These are phyloP conservation scores for Verticillium longisporum DNA, from an alignment of 2,329 filamentous ascomycete genomes.

Conservation along the genomic window DNA sequence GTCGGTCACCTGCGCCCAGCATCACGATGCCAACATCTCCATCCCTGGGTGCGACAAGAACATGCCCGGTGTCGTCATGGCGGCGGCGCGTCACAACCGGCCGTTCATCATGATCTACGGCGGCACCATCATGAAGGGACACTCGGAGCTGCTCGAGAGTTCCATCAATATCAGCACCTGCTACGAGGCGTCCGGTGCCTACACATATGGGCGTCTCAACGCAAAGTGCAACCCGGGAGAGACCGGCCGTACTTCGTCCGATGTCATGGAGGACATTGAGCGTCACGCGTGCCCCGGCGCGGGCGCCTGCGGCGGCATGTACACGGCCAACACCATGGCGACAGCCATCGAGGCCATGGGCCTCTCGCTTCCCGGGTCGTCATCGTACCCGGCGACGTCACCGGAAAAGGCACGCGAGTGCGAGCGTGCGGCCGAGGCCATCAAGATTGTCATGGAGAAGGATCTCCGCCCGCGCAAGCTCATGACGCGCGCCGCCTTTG, in stretches of 20 bases:
- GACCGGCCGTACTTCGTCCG: constrained; percentile 60
- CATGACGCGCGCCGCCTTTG: constrained; percentile 72
- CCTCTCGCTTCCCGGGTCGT: constrained; percentile 73
- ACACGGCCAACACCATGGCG: constrained; percentile 91
- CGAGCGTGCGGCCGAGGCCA: constrained; percentile 70
- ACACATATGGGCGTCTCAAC: constrained; percentile 69
- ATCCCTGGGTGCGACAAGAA: constrained; percentile 97
- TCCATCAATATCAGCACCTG: constrained; percentile 84
- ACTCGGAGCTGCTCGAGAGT: constrained; percentile 67
- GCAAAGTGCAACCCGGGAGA: constrained; percentile 56
- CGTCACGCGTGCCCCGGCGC: constrained; percentile 59
- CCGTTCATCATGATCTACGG: constrained; percentile 96
- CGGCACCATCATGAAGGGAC: constrained; percentile 83
- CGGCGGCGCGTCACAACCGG: constrained; percentile 82
- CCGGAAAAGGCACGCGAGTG: constrained; percentile 85
- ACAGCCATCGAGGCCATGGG: constrained; percentile 88
- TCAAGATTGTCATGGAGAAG: constrained; percentile 71
- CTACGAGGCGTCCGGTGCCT: constrained; percentile 82
- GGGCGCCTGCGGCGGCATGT: constrained; percentile 80
- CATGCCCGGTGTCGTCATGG: constrained; percentile 91
- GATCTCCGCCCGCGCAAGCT: constrained; percentile 78
- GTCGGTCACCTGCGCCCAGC: constrained; percentile 84
- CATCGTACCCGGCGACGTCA: constrained; percentile 72
- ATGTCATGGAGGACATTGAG: constrained; percentile 81
- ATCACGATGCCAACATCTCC: constrained; percentile 87